Evolutionary conservation across 2,329 filamentous ascomycete genomes (phyloP).

Genomic region (Colletotrichum australisinense): DNA sequence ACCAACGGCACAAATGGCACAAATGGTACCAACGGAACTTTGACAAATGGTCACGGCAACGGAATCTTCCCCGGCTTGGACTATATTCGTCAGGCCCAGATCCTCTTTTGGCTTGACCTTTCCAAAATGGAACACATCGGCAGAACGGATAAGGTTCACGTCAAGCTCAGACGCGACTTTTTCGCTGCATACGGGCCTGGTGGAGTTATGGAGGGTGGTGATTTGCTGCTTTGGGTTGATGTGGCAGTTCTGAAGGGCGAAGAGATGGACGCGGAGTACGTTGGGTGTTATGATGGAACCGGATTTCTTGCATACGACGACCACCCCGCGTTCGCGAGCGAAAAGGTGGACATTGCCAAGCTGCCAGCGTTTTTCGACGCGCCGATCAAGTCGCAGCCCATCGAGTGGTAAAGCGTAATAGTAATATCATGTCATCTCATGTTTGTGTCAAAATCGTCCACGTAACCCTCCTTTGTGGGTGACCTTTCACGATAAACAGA

Average conservation of each 20-base stretch:
- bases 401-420: conserved; percentile 18
- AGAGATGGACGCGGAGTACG: conserved; percentile 32
- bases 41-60: conserved; percentile 8
- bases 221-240: conserved; percentile 30
- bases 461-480: not conserved
- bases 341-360: not conserved
- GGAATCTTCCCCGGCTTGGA: conserved; percentile 29
- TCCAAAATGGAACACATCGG: conserved; percentile 33
- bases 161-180: conserved; percentile 32
- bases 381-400: conserved; percentile 20
- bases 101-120: conserved; percentile 30
- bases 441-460: too few relatives aligned
- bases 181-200: conserved; percentile 26
- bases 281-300: conserved; percentile 30
- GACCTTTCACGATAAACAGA: not conserved
- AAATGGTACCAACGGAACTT: conserved; percentile 12
- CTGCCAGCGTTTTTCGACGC: conserved; percentile 24
- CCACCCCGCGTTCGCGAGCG: conserved; percentile 14
- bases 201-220: conserved; percentile 28
- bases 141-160: conserved; percentile 26
- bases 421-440: not conserved
- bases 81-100: conserved; percentile 29
- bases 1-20: conserved; percentile 15
- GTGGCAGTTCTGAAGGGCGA: conserved; percentile 26
- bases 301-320: conserved; percentile 28